These are phyloP conservation scores for Eleusine indica DNA, from an alignment of 176 grass and related monocot species.

Conservation along the genomic window DNA sequence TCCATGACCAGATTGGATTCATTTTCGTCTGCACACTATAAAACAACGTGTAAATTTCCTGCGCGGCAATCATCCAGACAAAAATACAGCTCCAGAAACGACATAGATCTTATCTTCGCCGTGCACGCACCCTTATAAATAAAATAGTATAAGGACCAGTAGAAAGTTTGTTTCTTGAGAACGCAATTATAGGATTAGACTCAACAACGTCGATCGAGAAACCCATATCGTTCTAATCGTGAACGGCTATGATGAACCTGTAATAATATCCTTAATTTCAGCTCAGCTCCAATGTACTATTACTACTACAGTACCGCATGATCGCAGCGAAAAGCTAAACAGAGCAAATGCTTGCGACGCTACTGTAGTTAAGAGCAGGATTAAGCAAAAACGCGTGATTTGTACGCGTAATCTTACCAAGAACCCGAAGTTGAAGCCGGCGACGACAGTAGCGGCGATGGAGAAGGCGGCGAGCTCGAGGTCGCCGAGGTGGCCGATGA, in stretches of 20 bases:
- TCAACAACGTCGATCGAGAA: not conserved
- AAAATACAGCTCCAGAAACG: not conserved
- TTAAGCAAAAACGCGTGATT: not conserved
- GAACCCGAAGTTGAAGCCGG: constrained; percentile 61
- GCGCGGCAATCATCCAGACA: not conserved
- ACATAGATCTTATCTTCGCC: not conserved
- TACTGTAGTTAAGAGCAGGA: not conserved
- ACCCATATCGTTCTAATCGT: not conserved
- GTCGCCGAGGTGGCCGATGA: constrained; percentile 63
- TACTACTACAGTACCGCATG: not conserved
- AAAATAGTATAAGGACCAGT: not conserved
- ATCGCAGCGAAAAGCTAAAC: not conserved
- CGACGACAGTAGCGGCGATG: constrained; percentile 56
- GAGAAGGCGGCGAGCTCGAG: constrained; percentile 72
- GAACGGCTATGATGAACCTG: not conserved
- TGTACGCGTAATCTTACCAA: constrained; percentile 20
- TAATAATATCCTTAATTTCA: not conserved
- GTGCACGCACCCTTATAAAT: not conserved
- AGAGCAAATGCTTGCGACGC: not conserved
- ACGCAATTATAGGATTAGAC: not conserved
- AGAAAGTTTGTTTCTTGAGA: not conserved
- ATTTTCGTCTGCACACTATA: not conserved
- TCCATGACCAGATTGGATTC: not conserved
- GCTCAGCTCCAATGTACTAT: not conserved
- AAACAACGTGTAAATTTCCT: not conserved